A percentile compares a stretch with the other conserved stretches of the same genome.
These are phyloP conservation scores for Podosphaera fusca DNA, from an alignment of 2,329 filamentous ascomycete species.

Conservation along the genomic window DNA sequence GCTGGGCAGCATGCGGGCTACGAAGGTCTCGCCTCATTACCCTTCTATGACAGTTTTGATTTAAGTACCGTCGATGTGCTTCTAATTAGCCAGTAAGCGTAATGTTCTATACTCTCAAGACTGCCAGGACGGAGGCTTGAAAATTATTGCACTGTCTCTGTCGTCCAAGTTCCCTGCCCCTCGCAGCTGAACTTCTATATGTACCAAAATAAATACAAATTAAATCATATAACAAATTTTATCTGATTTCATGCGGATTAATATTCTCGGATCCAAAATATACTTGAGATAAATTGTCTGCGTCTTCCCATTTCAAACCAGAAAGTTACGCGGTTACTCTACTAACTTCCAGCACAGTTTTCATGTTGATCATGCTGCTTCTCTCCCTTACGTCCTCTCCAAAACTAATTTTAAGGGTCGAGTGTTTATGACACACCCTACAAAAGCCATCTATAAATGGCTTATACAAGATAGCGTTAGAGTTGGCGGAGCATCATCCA, in stretches of 20 bases:
- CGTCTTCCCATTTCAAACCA: not conserved
- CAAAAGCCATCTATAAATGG: conserved; percentile 99
- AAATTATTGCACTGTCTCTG: too few relatives aligned
- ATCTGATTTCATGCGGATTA: conserved; percentile 16
- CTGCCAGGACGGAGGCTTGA: not conserved
- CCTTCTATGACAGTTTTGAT: conserved; percentile 97
- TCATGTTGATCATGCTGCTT: conserved; percentile 94
- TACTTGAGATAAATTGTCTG: conserved; percentile 13
- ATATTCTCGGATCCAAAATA: too few relatives aligned
- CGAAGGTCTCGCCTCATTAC: conserved; percentile 76
- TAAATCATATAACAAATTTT: conserved; percentile 14
- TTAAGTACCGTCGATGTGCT: conserved; percentile 92
- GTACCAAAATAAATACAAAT: conserved; percentile 24
- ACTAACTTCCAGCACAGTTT: conserved; percentile 39
- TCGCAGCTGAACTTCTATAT: conserved; percentile 9
- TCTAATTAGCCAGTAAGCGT: conserved; percentile 92
- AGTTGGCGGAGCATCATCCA: conserved; percentile 48
- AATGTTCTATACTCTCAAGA: conserved; percentile 4
- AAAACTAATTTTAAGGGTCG: conserved; percentile 95
- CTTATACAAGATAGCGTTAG: conserved; percentile 91
- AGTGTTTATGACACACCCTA: conserved; percentile 98
- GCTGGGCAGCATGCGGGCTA: conserved; percentile 93
- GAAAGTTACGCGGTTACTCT: not conserved
- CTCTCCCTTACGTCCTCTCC: conserved; percentile 86
- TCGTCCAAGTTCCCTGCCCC: not conserved